Base-by-base conservation (phyloP, 768 basidiomycete genomes). In the Coprinopsis cinerea region DNA sequence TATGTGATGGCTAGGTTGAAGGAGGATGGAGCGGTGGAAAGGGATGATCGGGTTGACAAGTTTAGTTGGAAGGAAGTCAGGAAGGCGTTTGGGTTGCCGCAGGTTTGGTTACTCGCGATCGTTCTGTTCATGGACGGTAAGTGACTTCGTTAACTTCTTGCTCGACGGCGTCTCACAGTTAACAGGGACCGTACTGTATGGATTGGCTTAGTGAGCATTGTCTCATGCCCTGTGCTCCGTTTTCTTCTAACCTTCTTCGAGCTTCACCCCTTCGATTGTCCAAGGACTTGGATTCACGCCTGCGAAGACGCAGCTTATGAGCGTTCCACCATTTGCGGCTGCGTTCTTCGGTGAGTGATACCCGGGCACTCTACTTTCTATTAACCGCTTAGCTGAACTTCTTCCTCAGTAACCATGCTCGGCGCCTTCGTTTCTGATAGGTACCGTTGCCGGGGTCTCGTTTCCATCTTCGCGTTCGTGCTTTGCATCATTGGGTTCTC, bases 261-360 rank as follows among this genome's bases (percentile, higher is more conserved):
- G 86, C 56, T 89, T 91, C 64, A 68, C 79, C 6, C 88, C 88
- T 4, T 82, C 83, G 2, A 86, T 91, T 62, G 78, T 90, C 4
- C 68, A 77, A 25, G 68, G 71, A 15, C 72, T 85, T 2, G 83
- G 83, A 17, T 83, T 75, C 60, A 71, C 71, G 1, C 71, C 74
- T 0, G 68, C 76, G 26, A 61, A 67, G 20, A 77, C 79, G 10
- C 82, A 85, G 57, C 68, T 86, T 1, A 78, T 82, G 72, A 81
- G 76, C 13, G 83, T 85, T 1, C 73, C 74, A 13, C 81, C 81
- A 2, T 82, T 75, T 37, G 76, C 73, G 1, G 57, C 56, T 15
- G 77, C 76, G 15, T 81, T 80, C 57, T 60, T 70, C 17, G 60
- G 78, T 77, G 27, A 54, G 77, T 62, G 15, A 27, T 24, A 25